These are phyloP conservation scores for Cryptococcus floricola DNA, from an alignment of 1,284 basidiomycete species.

Conservation along the genomic window DNA sequence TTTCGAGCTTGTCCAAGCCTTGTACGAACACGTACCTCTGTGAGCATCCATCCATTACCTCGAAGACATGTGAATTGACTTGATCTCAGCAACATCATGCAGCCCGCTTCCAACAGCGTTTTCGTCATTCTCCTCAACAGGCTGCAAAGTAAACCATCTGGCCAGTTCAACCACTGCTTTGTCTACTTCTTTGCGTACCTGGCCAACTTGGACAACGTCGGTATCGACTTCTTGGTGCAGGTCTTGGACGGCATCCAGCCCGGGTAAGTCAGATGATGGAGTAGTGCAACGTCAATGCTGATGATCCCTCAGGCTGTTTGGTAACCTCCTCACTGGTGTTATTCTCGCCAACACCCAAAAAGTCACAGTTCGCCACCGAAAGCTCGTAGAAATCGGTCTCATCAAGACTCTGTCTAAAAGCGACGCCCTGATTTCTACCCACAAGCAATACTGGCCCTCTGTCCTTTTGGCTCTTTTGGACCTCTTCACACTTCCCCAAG, in stretches of 20 bases:
- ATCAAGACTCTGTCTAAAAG: slow-evolving; percentile 74
- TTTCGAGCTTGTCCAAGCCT: slow-evolving; percentile 79
- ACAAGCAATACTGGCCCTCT: slow-evolving; percentile 64
- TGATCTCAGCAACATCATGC: slow-evolving; percentile 58
- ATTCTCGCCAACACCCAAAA: slow-evolving; percentile 77
- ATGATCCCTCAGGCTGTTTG: slow-evolving; percentile 64
- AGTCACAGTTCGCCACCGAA: slow-evolving; percentile 74
- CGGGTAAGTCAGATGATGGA: slow-evolving; percentile 55
- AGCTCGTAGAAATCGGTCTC: slow-evolving; percentile 78
- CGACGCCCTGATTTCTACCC: slow-evolving; percentile 58
- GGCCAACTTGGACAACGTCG: slow-evolving; percentile 69
- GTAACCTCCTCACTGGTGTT: slow-evolving; percentile 73
- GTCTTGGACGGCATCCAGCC: slow-evolving; percentile 80
- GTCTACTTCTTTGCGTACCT: slow-evolving; percentile 72
- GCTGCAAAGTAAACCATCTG: slow-evolving; percentile 84
- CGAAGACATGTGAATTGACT: neutral
- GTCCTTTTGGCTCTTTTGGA: slow-evolving; percentile 70
- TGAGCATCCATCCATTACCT: slow-evolving; percentile 51
- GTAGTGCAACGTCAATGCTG: slow-evolving; percentile 2
- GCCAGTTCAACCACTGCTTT: slow-evolving; percentile 81
- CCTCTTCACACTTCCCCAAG: slow-evolving; percentile 69
- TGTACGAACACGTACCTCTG: slow-evolving; percentile 70
- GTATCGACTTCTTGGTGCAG: slow-evolving; percentile 73
- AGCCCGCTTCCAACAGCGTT: slow-evolving; percentile 70
- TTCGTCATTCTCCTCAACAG: slow-evolving; percentile 78